Percentiles rank a stretch among this genome's conserved stretches.
Conservation (phyloP, 768 basidiomycete species). For the Lentinus tigrinus region DNA sequence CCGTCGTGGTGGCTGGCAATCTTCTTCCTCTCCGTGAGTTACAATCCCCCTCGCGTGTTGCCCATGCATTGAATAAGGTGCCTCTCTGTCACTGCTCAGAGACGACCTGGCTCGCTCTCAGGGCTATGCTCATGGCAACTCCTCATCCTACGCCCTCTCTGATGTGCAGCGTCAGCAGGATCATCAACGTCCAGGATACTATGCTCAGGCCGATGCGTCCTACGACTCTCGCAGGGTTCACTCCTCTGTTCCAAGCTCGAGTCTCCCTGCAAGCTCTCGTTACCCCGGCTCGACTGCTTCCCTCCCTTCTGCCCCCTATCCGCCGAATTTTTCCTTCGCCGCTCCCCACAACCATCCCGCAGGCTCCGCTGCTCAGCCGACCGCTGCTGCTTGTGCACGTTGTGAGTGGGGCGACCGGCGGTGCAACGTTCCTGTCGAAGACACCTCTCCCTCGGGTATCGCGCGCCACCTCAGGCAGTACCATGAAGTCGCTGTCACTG, state of each 20-base stretch:
- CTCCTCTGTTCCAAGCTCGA: not conserved
- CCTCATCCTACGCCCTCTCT: not conserved
- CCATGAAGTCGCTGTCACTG: constrained; percentile 14
- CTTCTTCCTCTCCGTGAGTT: not conserved
- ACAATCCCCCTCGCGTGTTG: not conserved
- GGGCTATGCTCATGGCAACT: not conserved
- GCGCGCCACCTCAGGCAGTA: constrained; percentile 18
- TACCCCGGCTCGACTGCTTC: not conserved
- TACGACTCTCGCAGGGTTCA: not conserved
- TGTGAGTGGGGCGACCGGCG: constrained; percentile 10
- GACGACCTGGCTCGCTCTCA: not conserved
- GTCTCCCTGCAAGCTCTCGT: not conserved
- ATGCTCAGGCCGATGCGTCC: not conserved
- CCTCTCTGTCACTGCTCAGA: not conserved
- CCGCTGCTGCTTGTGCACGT: not conserved
- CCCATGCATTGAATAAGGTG: not conserved
- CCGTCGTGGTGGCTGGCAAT: not conserved
- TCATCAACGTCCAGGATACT: not conserved
- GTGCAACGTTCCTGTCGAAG: constrained; percentile 12
- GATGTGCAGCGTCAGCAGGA: not conserved
- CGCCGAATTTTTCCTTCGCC: not conserved
- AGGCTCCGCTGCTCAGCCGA: not conserved
- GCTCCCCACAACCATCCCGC: not conserved
- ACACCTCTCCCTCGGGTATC: constrained; percentile 15
- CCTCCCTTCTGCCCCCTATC: not conserved